Percentiles rank a stretch among this genome's conserved stretches.
phyloP scores from a whole-genome alignment of 2,329 filamentous ascomycete genomes.

The Epichloe baconii region DNA sequence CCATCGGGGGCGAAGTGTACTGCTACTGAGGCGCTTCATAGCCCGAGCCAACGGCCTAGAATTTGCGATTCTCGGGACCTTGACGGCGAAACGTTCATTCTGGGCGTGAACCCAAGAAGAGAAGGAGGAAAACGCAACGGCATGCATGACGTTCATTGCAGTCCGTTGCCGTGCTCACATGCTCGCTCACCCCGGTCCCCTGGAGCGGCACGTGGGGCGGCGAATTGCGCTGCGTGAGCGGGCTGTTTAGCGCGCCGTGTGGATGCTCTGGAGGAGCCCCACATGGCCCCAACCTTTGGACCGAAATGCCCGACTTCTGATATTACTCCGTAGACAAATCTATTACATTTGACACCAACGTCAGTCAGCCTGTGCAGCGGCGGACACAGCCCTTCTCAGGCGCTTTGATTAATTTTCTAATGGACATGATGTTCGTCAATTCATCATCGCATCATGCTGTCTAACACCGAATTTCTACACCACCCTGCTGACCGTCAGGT shows the following conservation, averaged over 20 bases:
- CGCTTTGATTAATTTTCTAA: not conserved
- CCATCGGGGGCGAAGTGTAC: constrained; percentile 16
- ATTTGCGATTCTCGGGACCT: not conserved
- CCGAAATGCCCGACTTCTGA: not conserved
- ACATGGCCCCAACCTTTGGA: not conserved
- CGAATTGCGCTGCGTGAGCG: not conserved
- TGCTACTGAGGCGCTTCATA: constrained; percentile 20
- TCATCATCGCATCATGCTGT: not conserved
- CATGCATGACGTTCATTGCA: not conserved
- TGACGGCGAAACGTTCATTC: constrained; percentile 7
- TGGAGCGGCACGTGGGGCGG: not conserved
- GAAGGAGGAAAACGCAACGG: not conserved
- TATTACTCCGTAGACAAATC: too few species aligned
- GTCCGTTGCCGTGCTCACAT: too few species aligned
- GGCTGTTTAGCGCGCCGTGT: not conserved
- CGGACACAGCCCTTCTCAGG: not conserved
- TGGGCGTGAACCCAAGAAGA: not conserved
- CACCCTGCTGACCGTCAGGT: constrained; percentile 65
- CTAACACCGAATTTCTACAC: constrained; percentile 50
- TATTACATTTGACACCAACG: too few species aligned
- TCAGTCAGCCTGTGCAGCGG: too few species aligned
- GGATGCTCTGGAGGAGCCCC: not conserved
- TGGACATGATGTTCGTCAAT: not conserved
- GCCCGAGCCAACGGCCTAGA: constrained; percentile 13
- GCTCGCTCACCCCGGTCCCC: not conserved